Conservation (phyloP, 2,329 filamentous ascomycete genomes). For the Fusarium pseudonygamai region DNA sequence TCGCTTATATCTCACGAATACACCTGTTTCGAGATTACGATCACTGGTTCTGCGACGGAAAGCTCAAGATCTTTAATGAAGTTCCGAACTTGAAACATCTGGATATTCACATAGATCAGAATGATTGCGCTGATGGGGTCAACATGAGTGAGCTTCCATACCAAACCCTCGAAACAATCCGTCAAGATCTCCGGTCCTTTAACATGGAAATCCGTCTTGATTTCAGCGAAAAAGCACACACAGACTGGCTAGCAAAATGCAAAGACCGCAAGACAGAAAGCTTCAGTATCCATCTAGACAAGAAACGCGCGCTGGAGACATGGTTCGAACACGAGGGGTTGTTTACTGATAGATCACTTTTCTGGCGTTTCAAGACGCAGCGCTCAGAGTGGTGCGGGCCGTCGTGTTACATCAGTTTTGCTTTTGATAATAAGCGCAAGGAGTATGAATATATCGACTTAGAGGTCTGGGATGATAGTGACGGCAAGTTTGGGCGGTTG, state of each 20-base stretch:
- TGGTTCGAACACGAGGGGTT: constrained; percentile 1
- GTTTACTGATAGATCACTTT: background rate
- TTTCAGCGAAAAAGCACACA: background rate
- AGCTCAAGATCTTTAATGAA: constrained; percentile 1
- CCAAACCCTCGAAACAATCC: background rate
- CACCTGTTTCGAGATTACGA: background rate
- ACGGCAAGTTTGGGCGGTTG: background rate
- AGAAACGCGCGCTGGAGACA: constrained; percentile 7
- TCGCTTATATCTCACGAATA: background rate
- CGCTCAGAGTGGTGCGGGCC: background rate
- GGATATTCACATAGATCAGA: constrained; percentile 1
- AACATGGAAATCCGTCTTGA: background rate
- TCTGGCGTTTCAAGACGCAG: constrained; percentile 18
- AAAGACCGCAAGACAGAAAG: background rate
- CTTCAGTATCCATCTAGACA: constrained; percentile 13
- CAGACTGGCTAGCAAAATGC: background rate
- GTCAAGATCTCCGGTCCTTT: background rate
- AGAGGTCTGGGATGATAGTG: background rate
- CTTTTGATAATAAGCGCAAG: background rate
- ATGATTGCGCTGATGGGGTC: background rate
- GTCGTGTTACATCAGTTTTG: background rate
- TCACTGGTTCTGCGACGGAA: background rate
- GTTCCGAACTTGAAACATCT: constrained; percentile 17
- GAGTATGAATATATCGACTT: background rate
- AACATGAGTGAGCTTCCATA: background rate